Conservation (phyloP, 2,329 filamentous ascomycete species). For the Ophiocordyceps polyrhachis-furcata region DNA sequence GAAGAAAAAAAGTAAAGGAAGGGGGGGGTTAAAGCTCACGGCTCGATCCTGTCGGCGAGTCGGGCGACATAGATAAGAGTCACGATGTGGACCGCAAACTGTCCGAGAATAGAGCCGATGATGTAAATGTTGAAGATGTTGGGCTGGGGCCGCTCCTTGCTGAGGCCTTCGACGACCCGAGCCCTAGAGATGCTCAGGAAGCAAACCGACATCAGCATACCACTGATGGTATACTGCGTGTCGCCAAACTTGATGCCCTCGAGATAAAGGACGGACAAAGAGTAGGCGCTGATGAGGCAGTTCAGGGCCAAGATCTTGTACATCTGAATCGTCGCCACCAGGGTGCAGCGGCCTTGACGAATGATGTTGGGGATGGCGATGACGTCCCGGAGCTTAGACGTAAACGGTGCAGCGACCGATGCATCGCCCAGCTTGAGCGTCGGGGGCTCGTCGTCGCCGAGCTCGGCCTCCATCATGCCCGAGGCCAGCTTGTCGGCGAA, state of each 20-base stretch:
- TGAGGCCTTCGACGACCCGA: conserved; percentile 84
- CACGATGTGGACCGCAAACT: conserved; percentile 88
- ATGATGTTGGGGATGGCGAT: conserved; percentile 97
- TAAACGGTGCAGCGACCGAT: conserved; percentile 92
- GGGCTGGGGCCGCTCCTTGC: conserved; percentile 90
- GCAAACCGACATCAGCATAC: conserved; percentile 99
- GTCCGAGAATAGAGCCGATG: conserved; percentile 88
- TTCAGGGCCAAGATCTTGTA: conserved; percentile 98
- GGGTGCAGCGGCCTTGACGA: conserved; percentile 87
- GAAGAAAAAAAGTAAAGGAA: too few relatives aligned
- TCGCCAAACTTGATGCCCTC: conserved; percentile 99
- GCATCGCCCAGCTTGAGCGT: conserved; percentile 95
- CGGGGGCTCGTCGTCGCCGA: conserved; percentile 79
- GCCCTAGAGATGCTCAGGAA: conserved; percentile 98
- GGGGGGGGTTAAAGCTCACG: conserved; percentile 44
- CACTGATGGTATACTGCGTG: conserved; percentile 93
- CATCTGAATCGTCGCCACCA: conserved; percentile 98
- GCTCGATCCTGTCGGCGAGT: conserved; percentile 69
- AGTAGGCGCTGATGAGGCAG: conserved; percentile 96
- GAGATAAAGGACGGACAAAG: conserved; percentile 83
- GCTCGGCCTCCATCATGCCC: conserved; percentile 75
- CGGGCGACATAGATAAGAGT: conserved; percentile 89
- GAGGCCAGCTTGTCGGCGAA: conserved; percentile 75
- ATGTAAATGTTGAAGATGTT: conserved; percentile 99
- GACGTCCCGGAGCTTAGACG: conserved; percentile 91